Conservation (phyloP, 805 yeast genomes). For the Saccharomycopsis babjevae region DNA sequence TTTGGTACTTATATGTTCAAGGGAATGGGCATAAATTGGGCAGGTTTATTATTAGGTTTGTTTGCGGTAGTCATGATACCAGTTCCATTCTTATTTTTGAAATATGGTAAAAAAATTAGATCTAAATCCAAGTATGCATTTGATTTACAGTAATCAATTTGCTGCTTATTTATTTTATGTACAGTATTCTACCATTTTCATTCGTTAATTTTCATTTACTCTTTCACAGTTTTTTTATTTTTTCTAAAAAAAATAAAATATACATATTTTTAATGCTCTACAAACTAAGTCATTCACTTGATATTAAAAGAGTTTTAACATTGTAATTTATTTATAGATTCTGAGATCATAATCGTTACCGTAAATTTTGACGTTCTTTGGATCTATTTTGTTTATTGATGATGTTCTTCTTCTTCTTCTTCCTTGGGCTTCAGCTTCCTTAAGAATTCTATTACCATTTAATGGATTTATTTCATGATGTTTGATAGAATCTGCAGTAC, state of each 20-base stretch:
- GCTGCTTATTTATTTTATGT: background rate
- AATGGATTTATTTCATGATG: background rate
- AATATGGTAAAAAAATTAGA: slow-evolving; percentile 49
- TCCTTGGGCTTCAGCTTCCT: background rate
- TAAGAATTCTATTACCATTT: background rate
- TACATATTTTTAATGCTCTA: background rate
- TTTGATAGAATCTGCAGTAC: background rate
- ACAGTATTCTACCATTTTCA: background rate
- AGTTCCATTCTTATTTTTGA: slow-evolving; percentile 57
- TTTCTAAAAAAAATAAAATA: background rate
- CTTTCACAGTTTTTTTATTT: background rate
- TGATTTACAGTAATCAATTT: slow-evolving; percentile 4
- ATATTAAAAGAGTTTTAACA: background rate
- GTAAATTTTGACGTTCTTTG: background rate
- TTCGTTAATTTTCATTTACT: background rate
- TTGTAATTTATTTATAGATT: background rate
- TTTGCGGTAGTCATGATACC: slow-evolving; percentile 48
- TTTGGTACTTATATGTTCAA: slow-evolving; percentile 65
- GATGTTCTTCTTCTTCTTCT: background rate
- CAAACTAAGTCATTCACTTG: background rate
- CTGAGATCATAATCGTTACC: background rate
- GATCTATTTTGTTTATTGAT: background rate
- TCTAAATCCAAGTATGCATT: slow-evolving; percentile 48
- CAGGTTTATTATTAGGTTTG: slow-evolving; percentile 61
- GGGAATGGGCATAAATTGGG: slow-evolving; percentile 66